Base-by-base conservation (phyloP, 257 asterid genomes). In the Jasminum sambac region DNA sequence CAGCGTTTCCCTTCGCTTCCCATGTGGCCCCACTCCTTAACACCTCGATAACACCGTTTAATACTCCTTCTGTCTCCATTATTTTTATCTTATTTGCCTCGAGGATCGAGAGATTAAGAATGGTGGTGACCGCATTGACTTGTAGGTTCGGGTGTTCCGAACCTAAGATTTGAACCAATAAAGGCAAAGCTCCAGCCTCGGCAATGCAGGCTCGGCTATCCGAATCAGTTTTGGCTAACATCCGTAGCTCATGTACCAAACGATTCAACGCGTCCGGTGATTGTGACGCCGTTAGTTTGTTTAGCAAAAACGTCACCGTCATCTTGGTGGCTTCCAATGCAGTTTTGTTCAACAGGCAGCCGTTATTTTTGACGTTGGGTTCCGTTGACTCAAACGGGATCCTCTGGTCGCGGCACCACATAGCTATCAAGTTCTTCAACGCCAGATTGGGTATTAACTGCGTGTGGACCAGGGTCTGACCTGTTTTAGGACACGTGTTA, bases 1-100 rank as follows among this genome's bases (percentile, higher is more conserved):
- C 98, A 12, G 98, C 97, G 16, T 90, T 92, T 43, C 93, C 98
- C 68, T 90, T 92, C 10, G 97, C 92, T 77, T 92, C 98, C 96
- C 96, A 90, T 3, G 95, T 84, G 70, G 93, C 89, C 7, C 97
- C 97, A 0, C 94, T 84, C 24, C 89, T 79, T 71, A 92, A 44
- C 60, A 92, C 97, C 80, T 90, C 95, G 12, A 92, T 79, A 1
- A 88, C 84, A 17, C 93, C 96, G 73, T 84, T 83, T 1, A 90
- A 50, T 1, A 86, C 89, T 14, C 95, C 95, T n/a, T 92, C 96
- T 0, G 90, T 87, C 75, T 88, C 97, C 89, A 90, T 72, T 5
- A 92, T 92, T 72, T 88, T 83, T 4, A 76, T 69, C 50, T 92
- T 92, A 74, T 92, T 92, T 8, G 89, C 89, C 39, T 90, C 97